Base-by-base conservation (phyloP, 352 stramenopile genomes). In the Pythium biforme region DNA sequence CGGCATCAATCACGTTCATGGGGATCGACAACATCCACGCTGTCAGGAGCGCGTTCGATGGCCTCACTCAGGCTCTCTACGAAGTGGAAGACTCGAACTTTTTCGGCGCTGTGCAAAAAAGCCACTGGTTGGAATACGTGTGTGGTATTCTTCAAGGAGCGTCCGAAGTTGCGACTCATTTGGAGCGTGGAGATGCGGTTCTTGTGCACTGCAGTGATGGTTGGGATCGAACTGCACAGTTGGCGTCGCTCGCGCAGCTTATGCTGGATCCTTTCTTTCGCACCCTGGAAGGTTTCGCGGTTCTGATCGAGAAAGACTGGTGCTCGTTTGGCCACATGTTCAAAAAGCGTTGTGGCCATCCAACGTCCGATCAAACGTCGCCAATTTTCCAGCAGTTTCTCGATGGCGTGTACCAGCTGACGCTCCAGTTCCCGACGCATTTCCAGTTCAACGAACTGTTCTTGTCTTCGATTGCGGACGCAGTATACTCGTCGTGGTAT, bases 371-470 rank as follows among this genome's bases (percentile, higher is more conserved):
- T 48, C 90, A 99, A 68, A 92, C 95, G 20, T 99, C 96, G 41
- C 98, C 98, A 3, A 97, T 99, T 47, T 99, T 99, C 77, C 72
- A 99, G 40, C 97, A 99, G 70, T 99, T 99, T 72, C 75, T 99
- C 17, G 97, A 99, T 76, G 98, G 89, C 57, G 92, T 99, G 26
- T 99, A 97, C 68, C 97, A 99, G 75, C 73, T 99, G 23, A 90
- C 97, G 14, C 77, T 97, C 39, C 96, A 99, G 66, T 99, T 98
- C 58, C 97, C 97, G 15, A 94, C 92, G 7, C 89, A 93, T 65
- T 99, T 99, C 70, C 97, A 99, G 73, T 99, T 99, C 72, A 99
- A 98, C 73, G 86, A 97, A 69, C 63, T 90, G 15, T 81, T 97
- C 39, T 70, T 99, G 20, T 81, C 98, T 26, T 87, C 91, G 8